Evolutionary conservation across 2,329 filamentous ascomycete species (phyloP).

Genomic region (Lasiodiplodia gonubiensis): DNA sequence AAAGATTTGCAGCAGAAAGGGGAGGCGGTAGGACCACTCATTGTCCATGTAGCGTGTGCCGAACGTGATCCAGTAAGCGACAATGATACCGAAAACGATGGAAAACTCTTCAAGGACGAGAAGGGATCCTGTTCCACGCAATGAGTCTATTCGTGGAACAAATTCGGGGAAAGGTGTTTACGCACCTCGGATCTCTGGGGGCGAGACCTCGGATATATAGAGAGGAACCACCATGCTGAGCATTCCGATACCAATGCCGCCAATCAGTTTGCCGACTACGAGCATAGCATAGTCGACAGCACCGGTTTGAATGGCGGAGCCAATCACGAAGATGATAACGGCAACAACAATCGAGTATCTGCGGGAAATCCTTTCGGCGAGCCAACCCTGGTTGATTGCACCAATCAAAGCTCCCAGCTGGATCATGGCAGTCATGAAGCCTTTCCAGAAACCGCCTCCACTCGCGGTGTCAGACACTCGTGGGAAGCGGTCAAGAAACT

Average conservation of each 20-base stretch:
- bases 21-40: conserved; percentile 54
- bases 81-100: conserved; percentile 56
- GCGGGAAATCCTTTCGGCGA: conserved; percentile 59
- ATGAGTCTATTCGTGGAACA: too few relatives aligned
- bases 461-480: conserved; percentile 49
- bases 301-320: conserved; percentile 58
- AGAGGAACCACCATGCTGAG: conserved; percentile 42
- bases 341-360: conserved; percentile 60
- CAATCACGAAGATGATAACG: conserved; percentile 58
- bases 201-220: conserved; percentile 54
- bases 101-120: conserved; percentile 57
- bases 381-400: conserved; percentile 48
- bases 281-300: conserved; percentile 59
- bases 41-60: conserved; percentile 53
- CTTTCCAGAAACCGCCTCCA: conserved; percentile 53
- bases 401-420: conserved; percentile 58
- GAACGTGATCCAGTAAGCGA: conserved; percentile 62
- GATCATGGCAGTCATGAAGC: conserved; percentile 60
- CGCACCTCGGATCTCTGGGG: conserved; percentile 53
- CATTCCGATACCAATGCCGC: conserved; percentile 56
- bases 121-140: conserved; percentile 40
- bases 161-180: too few relatives aligned
- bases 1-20: conserved; percentile 55
- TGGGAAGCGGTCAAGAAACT: conserved; percentile 55
- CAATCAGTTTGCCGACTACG: conserved; percentile 56